Evolutionary conservation across 768 basidiomycete species (phyloP), one percentile per base, ranked within the genome.

Genomic region (Mycena belliarum): DNA sequence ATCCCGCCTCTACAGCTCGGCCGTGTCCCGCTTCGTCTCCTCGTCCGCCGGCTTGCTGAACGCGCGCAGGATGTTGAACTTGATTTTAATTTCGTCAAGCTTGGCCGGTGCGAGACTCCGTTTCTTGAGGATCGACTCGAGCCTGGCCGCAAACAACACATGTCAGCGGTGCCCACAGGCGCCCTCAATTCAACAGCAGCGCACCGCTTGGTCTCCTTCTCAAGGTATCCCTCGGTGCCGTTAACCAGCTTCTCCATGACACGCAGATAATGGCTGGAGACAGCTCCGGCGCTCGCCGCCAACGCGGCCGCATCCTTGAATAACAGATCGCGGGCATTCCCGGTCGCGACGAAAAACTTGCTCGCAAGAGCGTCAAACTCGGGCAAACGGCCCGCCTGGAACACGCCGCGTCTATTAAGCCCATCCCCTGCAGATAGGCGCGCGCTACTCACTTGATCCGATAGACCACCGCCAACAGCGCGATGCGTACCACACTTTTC

Each of bases 1-100:
- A 26, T 41, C 25, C 10, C 20, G 7, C n/a, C 28, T 51, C 75
- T 72, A 84, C 58, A 83, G 63, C 61, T 73, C 72, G 20, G 69
- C 74, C 49, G 74, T 71, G 24, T 70, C 71, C 33, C 75, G 55
- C 61, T 69, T 75, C 58, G 72, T 70, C 65, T 76, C 68, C 32
- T 59, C 65, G 44, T 73, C 72, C 53, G 29, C 29, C 61, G 80
- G 74, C 61, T 73, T 72, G 32, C 69, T 60, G 60, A 93, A 93
- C 0, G 89, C 83, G 16, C 74, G 70, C 46, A 94, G 81, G 65
- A 98, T 83, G 76, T 98, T 98, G 52, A 84, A 81, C 77, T 96
- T 98, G 70, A 91, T 82, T 74, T 92, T 90, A 68, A 98, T 87
- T 76, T 98, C 94, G 69, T 99, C 97, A 41, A 95, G 74, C 75